Evolutionary conservation across 345 rosid species (phyloP).

Genomic region (Pelargonium nanum): DNA sequence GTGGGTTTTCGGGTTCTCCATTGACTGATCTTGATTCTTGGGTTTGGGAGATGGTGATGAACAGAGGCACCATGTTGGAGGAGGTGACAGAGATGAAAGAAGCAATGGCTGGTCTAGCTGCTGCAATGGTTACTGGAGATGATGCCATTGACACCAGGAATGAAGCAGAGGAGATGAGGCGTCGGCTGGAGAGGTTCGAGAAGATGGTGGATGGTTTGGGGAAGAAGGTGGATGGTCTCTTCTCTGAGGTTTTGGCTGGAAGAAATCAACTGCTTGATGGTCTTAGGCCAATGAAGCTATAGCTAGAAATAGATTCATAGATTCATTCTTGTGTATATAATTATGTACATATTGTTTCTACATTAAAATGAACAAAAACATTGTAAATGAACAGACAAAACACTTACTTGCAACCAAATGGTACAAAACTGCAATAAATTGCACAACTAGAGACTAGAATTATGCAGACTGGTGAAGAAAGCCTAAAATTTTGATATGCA

Average conservation of each 20-base stretch:
- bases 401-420: not conserved
- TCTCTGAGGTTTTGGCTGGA: constrained; percentile 30
- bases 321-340: not conserved
- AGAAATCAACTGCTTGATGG: constrained; percentile 44
- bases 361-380: not conserved
- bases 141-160: not conserved
- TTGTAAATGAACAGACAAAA: too few species aligned
- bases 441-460: not conserved
- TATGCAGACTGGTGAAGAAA: too few species aligned
- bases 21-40: constrained; percentile 20
- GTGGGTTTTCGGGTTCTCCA: constrained; percentile 14
- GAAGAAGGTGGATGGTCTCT: constrained; percentile 33
- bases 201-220: constrained; percentile 28
- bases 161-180: constrained; percentile 32
- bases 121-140: constrained; percentile 18
- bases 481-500: not conserved
- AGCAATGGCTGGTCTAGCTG: constrained; percentile 18
- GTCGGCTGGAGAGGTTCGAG: constrained; percentile 29
- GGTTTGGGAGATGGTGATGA: constrained; percentile 12
- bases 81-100: constrained; percentile 41
- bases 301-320: not conserved
- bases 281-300: constrained; percentile 16
- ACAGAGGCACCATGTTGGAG: constrained; percentile 21
- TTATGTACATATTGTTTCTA: not conserved
- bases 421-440: not conserved